phyloP scores from a whole-genome alignment of 306 rosid genomes.

The Geum urbanum region DNA sequence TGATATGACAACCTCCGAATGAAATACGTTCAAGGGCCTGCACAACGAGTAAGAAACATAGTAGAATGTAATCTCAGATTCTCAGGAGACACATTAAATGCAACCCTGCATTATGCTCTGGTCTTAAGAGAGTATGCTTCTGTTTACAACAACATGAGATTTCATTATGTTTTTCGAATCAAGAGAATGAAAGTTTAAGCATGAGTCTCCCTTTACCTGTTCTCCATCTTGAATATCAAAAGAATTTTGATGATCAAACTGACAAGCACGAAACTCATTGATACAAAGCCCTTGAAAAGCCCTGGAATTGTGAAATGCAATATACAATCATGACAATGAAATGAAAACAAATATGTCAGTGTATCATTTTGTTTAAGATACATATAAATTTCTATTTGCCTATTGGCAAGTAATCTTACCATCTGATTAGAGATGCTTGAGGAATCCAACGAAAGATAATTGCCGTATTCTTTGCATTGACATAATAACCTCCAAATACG shows the following conservation, averaged over 20 bases:
- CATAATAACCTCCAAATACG: conserved; percentile 92
- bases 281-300: conserved; percentile 91
- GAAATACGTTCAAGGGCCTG: conserved; percentile 89
- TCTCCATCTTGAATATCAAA: conserved; percentile 84
- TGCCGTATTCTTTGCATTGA: conserved; percentile 83
- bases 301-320: conserved; percentile 54
- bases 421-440: conserved; percentile 76
- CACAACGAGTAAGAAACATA: conserved; percentile 12
- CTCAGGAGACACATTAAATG: not conserved
- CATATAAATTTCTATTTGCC: not conserved
- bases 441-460: conserved; percentile 96
- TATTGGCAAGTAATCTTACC: conserved; percentile 45
- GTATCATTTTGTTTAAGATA: not conserved
- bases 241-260: conserved; percentile 79
- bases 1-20: conserved; percentile 54
- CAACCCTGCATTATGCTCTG: not conserved
- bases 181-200: conserved; percentile 8
- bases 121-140: not conserved
- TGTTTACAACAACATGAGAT: not conserved
- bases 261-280: conserved; percentile 79
- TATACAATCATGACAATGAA: conserved; percentile 10
- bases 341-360: too few relatives aligned
- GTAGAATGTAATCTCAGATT: not conserved
- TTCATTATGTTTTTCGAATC: not conserved
- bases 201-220: conserved; percentile 50